Evolutionary conservation across 306 rosid genomes (phyloP).

Genomic region (Comarum palustre): DNA sequence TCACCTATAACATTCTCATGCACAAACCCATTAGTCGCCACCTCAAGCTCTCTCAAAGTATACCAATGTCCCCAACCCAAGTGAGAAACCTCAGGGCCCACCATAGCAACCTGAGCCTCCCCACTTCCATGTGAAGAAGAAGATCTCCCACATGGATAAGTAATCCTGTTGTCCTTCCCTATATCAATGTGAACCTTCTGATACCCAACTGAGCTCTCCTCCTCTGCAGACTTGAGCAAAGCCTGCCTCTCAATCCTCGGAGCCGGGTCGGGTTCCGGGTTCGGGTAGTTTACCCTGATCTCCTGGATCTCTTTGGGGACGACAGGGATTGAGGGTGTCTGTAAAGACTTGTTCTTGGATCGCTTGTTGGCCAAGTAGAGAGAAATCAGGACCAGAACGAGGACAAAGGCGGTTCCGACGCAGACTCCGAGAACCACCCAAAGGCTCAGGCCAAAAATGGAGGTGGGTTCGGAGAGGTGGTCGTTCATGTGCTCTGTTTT

Average conservation of each 20-base stretch:
- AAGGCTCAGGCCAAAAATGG: constrained; percentile 69
- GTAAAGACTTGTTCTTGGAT: constrained; percentile 40
- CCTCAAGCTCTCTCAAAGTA: constrained; percentile 84
- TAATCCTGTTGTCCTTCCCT: constrained; percentile 70
- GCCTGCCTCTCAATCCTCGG: constrained; percentile 39
- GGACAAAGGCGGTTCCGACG: constrained; percentile 70
- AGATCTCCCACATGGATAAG: constrained; percentile 55
- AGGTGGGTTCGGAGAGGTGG: constrained; percentile 66
- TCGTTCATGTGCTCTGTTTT: constrained; percentile 49
- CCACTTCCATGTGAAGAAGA: constrained; percentile 50
- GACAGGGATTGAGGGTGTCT: constrained; percentile 49
- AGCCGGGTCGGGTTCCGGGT: constrained; percentile 46
- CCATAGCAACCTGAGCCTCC: constrained; percentile 51
- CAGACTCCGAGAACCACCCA: constrained; percentile 70
- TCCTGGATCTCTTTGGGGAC: constrained; percentile 79
- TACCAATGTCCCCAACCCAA: constrained; percentile 97
- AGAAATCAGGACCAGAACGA: constrained; percentile 62
- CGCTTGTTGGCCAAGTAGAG: constrained; percentile 62
- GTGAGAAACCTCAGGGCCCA: constrained; percentile 86
- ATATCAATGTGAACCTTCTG: constrained; percentile 65
- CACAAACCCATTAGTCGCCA: constrained; percentile 57
- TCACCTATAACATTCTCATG: constrained; percentile 77
- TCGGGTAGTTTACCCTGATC: constrained; percentile 51
- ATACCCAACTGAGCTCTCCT: constrained; percentile 41
- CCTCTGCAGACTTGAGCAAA: constrained; percentile 46